Evolutionary conservation across 306 rosid species (phyloP).

Genomic region (Prunus dulcis): DNA sequence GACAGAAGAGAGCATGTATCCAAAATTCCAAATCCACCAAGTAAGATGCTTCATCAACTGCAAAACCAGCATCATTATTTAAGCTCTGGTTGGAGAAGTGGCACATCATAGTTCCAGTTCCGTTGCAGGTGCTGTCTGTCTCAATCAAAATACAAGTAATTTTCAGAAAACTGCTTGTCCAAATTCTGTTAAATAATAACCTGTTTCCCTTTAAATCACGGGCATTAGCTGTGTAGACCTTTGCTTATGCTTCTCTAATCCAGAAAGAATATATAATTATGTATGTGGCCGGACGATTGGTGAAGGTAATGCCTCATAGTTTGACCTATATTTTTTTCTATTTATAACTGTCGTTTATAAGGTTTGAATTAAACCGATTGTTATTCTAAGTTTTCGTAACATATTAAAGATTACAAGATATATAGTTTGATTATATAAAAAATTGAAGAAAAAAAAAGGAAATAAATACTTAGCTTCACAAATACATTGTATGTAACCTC

Average conservation of each 20-base stretch:
- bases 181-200: background rate
- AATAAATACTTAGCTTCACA: background rate
- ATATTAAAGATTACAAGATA: background rate
- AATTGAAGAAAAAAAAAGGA: background rate
- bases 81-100: background rate
- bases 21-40: background rate
- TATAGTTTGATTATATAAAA: background rate
- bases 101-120: conserved; percentile 1
- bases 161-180: background rate
- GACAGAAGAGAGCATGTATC: background rate
- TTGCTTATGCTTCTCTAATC: background rate
- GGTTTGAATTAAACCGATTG: background rate
- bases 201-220: background rate
- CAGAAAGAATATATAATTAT: background rate
- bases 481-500: background rate
- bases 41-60: conserved; percentile 9
- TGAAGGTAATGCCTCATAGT: background rate
- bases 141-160: background rate
- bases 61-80: background rate
- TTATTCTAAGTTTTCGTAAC: too few species aligned
- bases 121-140: background rate
- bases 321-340: background rate
- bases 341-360: background rate
- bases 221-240: background rate
- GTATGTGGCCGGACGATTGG: background rate